A percentile compares a stretch with the other conserved stretches of the same genome.
These are phyloP conservation scores for Saxophila tyrrhenica DNA, from an alignment of 495 filamentous ascomycete genomes.

Conservation along the genomic window DNA sequence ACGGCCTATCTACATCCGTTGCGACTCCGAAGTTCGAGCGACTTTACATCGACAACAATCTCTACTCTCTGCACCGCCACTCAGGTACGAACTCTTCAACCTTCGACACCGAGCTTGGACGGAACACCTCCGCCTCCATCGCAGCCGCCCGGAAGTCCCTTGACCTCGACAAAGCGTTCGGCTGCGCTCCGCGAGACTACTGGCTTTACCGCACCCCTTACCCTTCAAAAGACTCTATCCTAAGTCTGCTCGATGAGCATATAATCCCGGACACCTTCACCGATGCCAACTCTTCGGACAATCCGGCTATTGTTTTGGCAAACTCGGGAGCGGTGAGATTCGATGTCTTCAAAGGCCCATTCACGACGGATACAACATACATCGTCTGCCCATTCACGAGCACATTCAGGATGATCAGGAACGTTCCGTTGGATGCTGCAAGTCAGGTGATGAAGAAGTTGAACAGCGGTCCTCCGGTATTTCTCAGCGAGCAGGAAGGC, in stretches of 20 bases:
- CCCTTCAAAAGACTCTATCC: constrained; percentile 58
- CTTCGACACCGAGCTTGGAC: constrained; percentile 71
- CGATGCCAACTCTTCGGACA: constrained; percentile 13
- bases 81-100: constrained; percentile 53
- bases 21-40: constrained; percentile 52
- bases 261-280: constrained; percentile 50
- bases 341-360: constrained; percentile 85
- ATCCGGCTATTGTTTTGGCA: constrained; percentile 56
- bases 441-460: constrained; percentile 57
- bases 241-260: constrained; percentile 63
- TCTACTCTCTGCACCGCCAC: constrained; percentile 75
- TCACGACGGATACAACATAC: constrained; percentile 75
- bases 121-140: constrained; percentile 63
- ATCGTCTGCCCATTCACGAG: constrained; percentile 83
- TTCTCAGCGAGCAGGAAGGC: background rate
- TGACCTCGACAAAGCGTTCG: constrained; percentile 59
- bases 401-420: constrained; percentile 61
- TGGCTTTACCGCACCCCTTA: constrained; percentile 73
- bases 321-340: constrained; percentile 91
- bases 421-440: constrained; percentile 68
- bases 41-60: constrained; percentile 90
- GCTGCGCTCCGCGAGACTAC: constrained; percentile 70
- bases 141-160: constrained; percentile 54
- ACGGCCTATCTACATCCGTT: constrained; percentile 25
- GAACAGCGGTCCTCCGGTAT: constrained; percentile 55